Conservation (phyloP, 2,329 filamentous ascomycete genomes). For the Whalleya microplaca region DNA sequence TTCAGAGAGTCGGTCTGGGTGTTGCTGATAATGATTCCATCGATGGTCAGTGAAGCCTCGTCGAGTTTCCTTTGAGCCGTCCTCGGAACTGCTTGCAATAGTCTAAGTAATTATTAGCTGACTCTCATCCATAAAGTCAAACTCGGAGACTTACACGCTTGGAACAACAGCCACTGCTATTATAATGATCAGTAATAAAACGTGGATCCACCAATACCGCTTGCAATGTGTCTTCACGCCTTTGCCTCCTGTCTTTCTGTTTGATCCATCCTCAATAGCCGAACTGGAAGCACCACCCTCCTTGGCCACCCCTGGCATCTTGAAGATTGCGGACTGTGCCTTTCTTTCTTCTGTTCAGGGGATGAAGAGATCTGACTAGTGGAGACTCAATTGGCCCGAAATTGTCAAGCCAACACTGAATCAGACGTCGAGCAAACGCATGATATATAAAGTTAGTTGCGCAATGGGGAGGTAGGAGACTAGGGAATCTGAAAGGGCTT, state of each 20-base stretch:
- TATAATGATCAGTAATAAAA: slow-evolving; percentile 54
- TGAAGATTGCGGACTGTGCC: too few species aligned
- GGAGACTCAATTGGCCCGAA: too few species aligned
- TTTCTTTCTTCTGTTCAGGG: too few species aligned
- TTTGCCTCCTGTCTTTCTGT: slow-evolving; percentile 2
- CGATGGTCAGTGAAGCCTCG: slow-evolving; percentile 54
- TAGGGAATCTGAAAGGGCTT: too few species aligned
- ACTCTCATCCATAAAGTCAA: neutral
- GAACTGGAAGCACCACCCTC: neutral
- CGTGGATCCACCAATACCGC: slow-evolving; percentile 65
- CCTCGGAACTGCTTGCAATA: slow-evolving; percentile 59
- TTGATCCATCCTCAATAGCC: slow-evolving; percentile 7
- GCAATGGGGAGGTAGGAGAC: too few species aligned
- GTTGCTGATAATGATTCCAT: slow-evolving; percentile 54
- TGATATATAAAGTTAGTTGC: too few species aligned
- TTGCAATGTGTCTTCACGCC: slow-evolving; percentile 52
- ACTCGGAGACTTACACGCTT: slow-evolving; percentile 57
- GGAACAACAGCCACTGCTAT: slow-evolving; percentile 57
- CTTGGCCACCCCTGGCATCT: slow-evolving; percentile 7
- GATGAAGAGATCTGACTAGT: too few species aligned
- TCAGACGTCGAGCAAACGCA: too few species aligned
- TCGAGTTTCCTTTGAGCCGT: slow-evolving; percentile 62
- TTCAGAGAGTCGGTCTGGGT: slow-evolving; percentile 49
- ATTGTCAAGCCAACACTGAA: too few species aligned
- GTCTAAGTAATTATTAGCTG: slow-evolving; percentile 40